A percentile compares a stretch with the other conserved stretches of the same genome.
Conservation (phyloP, 495 filamentous ascomycete genomes). For the Neurospora sp. region DNA sequence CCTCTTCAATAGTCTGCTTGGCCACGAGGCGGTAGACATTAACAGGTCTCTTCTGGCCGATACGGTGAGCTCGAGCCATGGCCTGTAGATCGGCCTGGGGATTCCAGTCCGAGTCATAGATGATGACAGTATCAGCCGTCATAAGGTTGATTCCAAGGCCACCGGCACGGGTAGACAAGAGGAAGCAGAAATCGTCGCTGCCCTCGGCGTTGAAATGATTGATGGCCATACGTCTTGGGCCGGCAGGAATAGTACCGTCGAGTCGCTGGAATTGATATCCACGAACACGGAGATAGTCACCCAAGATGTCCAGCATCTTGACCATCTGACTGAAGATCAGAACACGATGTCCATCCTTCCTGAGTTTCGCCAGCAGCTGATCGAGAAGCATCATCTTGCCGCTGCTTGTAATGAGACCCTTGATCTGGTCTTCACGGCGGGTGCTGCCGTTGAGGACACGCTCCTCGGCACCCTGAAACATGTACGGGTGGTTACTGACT, state of each 20-base stretch:
- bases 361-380: conserved; percentile 81
- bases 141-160: conserved; percentile 97
- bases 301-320: conserved; percentile 91
- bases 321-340: conserved; percentile 99
- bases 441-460: conserved; percentile 66
- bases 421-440: conserved; percentile 77
- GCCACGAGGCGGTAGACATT: conserved; percentile 92
- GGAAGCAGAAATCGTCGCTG: conserved; percentile 91
- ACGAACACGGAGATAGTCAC: conserved; percentile 82
- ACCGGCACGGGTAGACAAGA: conserved; percentile 89
- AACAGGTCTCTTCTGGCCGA: conserved; percentile 91
- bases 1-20: conserved; percentile 96
- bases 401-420: conserved; percentile 86
- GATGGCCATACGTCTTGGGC: conserved; percentile 78
- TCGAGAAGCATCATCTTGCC: conserved; percentile 99
- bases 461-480: conserved; percentile 89
- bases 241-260: conserved; percentile 86
- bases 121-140: conserved; percentile 95
- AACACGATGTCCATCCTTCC: conserved; percentile 84
- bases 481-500: conserved; percentile 95
- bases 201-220: conserved; percentile 95
- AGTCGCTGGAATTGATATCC: conserved; percentile 88
- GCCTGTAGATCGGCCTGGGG: conserved; percentile 96
- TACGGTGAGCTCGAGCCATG: conserved; percentile 96
- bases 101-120: conserved; percentile 99